Evolutionary conservation across 2,329 filamentous ascomycete species (phyloP).

Genomic region (Aureobasidium sp.): DNA sequence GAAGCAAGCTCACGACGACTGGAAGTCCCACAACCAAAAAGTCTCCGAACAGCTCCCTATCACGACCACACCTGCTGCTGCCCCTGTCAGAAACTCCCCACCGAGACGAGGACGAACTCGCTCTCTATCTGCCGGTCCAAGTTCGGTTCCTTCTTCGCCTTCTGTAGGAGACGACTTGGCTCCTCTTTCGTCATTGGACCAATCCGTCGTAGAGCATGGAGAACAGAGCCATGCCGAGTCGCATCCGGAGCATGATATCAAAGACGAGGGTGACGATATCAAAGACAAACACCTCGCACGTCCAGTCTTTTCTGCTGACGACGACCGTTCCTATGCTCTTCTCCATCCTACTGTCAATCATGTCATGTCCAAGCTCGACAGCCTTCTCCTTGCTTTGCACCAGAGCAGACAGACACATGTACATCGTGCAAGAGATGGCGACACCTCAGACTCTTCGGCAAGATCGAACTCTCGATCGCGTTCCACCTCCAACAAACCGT

Average conservation of each 20-base stretch:
- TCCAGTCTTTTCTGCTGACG: conserved; percentile 61
- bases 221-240: background rate
- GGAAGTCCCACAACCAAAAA: conserved; percentile 28
- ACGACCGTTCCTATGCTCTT: conserved; percentile 58
- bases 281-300: conserved; percentile 18
- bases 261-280: background rate
- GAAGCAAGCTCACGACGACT: conserved; percentile 60
- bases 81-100: background rate
- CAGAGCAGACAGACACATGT: conserved; percentile 34
- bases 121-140: background rate
- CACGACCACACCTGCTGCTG: background rate
- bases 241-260: background rate
- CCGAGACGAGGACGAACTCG: background rate
- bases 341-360: conserved; percentile 64
- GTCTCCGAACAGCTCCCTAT: background rate
- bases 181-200: background rate
- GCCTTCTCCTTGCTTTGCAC: conserved; percentile 63
- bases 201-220: background rate
- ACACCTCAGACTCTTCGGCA: background rate
- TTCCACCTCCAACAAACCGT: background rate
- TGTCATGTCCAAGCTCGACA: conserved; percentile 62
- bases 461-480: background rate
- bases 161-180: background rate
- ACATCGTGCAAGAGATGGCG: conserved; percentile 5
- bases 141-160: background rate